Percentiles rank a stretch among this genome's conserved stretches.
phyloP scores from a whole-genome alignment of 2,329 filamentous ascomycete species.

The Bipolaris cookei region DNA sequence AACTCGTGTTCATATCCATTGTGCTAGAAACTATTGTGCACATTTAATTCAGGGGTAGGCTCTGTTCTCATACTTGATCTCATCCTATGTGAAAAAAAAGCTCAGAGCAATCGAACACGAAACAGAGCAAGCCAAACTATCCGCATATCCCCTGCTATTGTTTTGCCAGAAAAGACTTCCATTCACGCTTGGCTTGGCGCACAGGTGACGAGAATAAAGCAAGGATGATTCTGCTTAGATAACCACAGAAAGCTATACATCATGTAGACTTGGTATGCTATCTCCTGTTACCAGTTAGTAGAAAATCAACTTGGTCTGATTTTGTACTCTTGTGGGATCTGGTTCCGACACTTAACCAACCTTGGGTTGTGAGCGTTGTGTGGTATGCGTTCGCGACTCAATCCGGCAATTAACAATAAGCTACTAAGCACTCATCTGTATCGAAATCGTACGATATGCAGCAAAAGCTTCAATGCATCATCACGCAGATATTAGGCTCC shows the following conservation, averaged over 20 bases:
- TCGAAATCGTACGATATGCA: neutral
- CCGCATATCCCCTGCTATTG: neutral
- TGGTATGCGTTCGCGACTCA: neutral
- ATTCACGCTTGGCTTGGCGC: neutral
- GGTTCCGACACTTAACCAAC: no score
- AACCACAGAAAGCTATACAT: neutral
- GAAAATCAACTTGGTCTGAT: neutral
- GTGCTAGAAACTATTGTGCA: neutral
- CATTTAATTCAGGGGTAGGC: constrained; percentile 9
- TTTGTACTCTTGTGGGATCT: no score
- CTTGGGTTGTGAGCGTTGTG: neutral
- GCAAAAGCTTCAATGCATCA: neutral
- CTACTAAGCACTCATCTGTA: neutral
- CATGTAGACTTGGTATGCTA: neutral
- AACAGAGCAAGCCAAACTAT: neutral
- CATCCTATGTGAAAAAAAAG: neutral
- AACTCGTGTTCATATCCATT: neutral
- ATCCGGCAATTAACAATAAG: neutral
- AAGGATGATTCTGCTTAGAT: neutral
- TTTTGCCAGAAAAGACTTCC: neutral
- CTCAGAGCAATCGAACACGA: neutral
- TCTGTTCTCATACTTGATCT: neutral
- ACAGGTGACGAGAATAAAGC: no score
- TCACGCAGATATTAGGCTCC: neutral
- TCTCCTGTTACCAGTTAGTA: neutral